Evolutionary conservation across 2,329 filamentous ascomycete species (phyloP).

Genomic region (Torrubiellomyces zombiae): DNA sequence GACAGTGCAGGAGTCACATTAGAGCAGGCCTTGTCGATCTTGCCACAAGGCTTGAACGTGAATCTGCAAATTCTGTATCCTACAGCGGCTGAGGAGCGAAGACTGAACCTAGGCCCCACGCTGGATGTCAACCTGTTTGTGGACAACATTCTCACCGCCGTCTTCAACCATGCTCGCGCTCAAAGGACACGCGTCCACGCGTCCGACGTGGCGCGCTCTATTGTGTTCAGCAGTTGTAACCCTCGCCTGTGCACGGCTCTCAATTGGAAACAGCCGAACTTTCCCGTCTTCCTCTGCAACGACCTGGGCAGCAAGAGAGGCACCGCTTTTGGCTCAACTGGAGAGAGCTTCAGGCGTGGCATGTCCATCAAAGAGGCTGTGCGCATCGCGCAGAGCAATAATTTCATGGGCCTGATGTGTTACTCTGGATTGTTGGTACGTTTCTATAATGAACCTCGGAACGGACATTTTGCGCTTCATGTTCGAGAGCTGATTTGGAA

Average conservation of each 20-base stretch:
- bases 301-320: slow-evolving; percentile 67
- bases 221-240: slow-evolving; percentile 92
- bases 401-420: slow-evolving; percentile 94
- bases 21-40: slow-evolving; percentile 53
- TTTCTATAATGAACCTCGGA: slow-evolving; percentile 11
- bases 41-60: slow-evolving; percentile 69
- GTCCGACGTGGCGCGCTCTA: slow-evolving; percentile 59
- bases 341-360: slow-evolving; percentile 55
- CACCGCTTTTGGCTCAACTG: too few species aligned
- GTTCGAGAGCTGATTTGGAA: too few species aligned
- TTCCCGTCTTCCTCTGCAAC: slow-evolving; percentile 89
- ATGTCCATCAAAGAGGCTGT: slow-evolving; percentile 92
- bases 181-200: slow-evolving; percentile 46
- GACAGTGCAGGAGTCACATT: slow-evolving; percentile 66
- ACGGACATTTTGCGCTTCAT: too few species aligned
- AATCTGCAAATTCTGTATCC: slow-evolving; percentile 91
- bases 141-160: slow-evolving; percentile 65
- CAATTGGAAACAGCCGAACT: slow-evolving; percentile 99
- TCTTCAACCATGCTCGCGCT: slow-evolving; percentile 77
- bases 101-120: slow-evolving; percentile 53
- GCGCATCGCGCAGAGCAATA: slow-evolving; percentile 83
- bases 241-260: slow-evolving; percentile 77
- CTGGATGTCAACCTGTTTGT: slow-evolving; percentile 75
- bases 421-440: slow-evolving; percentile 70
- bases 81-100: slow-evolving; percentile 53